Evolutionary conservation across 2,329 filamentous ascomycete genomes (phyloP).

Genomic region (Purpureocillium lavendulum): DNA sequence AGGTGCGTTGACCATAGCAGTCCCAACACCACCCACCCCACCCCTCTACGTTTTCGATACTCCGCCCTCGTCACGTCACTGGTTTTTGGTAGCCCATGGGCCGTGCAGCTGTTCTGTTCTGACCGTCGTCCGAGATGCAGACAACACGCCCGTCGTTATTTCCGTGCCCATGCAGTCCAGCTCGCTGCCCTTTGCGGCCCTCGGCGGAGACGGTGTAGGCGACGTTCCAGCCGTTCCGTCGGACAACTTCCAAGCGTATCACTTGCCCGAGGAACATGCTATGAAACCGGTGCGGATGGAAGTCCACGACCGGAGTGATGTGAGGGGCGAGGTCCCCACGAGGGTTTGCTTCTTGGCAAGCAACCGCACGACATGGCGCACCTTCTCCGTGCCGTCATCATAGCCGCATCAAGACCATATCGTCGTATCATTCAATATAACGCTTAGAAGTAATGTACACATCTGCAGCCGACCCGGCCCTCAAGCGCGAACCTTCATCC

Average conservation of each 20-base stretch:
- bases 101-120: too few species aligned
- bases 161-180: conserved; percentile 27
- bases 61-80: too few species aligned
- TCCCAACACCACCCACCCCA: too few species aligned
- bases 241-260: conserved; percentile 12
- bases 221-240: conserved; percentile 5
- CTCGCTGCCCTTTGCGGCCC: conserved; percentile 26
- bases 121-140: conserved; percentile 7
- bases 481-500: not conserved
- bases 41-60: too few species aligned
- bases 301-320: conserved; percentile 33
- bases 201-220: conserved; percentile 15
- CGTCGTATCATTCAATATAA: not conserved
- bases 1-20: conserved; percentile 19
- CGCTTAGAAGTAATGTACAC: not conserved
- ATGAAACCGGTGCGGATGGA: conserved; percentile 41
- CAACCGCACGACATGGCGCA: conserved; percentile 37
- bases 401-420: not conserved
- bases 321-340: conserved; percentile 37
- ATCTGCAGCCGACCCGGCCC: not conserved
- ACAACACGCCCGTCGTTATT: conserved; percentile 18
- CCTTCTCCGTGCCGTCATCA: conserved; percentile 31
- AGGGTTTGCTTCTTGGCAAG: conserved; percentile 42
- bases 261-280: conserved; percentile 17
- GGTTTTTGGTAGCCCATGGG: too few species aligned